Conservation (phyloP, 1,139 yeast species). For the Geotrichum carabidarum region DNA sequence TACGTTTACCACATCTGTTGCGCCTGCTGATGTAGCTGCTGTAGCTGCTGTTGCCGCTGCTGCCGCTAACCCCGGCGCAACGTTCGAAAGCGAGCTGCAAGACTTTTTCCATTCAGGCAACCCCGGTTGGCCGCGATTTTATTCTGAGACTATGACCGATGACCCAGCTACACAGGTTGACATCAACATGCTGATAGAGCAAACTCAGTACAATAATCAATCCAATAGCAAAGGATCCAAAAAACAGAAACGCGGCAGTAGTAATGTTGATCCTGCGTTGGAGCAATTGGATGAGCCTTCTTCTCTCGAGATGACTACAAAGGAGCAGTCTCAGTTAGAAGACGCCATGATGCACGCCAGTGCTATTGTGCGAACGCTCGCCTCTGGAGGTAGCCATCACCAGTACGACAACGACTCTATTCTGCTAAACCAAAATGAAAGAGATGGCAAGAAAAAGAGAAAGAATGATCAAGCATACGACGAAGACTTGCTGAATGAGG, state of each 20-base stretch:
- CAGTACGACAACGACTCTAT: background rate
- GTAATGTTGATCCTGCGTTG: constrained; percentile 18
- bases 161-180: constrained; percentile 14
- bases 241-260: constrained; percentile 4
- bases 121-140: constrained; percentile 20
- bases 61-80: constrained; percentile 2
- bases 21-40: constrained; percentile 8
- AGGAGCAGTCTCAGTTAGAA: constrained; percentile 27
- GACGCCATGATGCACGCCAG: constrained; percentile 32
- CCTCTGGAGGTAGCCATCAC: constrained; percentile 11
- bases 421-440: background rate
- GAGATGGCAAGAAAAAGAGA: constrained; percentile 1
- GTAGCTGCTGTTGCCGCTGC: constrained; percentile 8
- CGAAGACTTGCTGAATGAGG: constrained; percentile 9
- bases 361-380: constrained; percentile 27
- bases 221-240: background rate
- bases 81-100: constrained; percentile 17
- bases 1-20: constrained; percentile 10
- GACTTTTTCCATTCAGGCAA: constrained; percentile 15
- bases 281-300: constrained; percentile 10
- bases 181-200: constrained; percentile 13
- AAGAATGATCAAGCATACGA: constrained; percentile 1
- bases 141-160: constrained; percentile 14
- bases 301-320: constrained; percentile 14
- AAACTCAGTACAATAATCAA: background rate